Conservation (phyloP, 331 rosid species). For the Rosa hybrid region DNA sequence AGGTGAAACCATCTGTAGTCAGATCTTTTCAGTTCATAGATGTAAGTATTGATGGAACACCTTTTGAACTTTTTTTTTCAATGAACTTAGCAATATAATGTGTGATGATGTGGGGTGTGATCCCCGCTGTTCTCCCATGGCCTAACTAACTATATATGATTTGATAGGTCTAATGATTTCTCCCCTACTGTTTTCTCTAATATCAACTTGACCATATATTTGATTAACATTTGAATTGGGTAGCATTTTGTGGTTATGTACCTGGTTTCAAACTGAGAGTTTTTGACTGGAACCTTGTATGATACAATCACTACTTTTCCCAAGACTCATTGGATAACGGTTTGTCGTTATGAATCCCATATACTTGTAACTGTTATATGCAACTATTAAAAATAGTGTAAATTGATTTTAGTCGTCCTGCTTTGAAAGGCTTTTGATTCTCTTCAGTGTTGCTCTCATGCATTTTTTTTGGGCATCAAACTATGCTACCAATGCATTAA, state of each 20-base stretch:
- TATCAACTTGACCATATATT: neutral
- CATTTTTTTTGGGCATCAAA: neutral
- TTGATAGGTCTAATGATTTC: neutral
- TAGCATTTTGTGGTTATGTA: slow-evolving; percentile 8
- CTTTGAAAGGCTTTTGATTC: neutral
- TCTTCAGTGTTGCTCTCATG: neutral
- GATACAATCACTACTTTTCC: neutral
- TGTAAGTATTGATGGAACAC: slow-evolving; percentile 50
- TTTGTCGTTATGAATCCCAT: neutral
- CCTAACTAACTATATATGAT: neutral
- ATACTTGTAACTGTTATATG: neutral
- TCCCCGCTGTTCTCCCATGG: neutral
- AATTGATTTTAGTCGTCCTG: neutral
- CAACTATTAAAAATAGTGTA: neutral
- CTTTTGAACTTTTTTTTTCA: neutral
- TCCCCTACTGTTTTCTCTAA: slow-evolving; percentile 3
- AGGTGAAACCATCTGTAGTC: slow-evolving; percentile 40
- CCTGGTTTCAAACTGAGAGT: slow-evolving; percentile 5
- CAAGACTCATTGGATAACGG: neutral
- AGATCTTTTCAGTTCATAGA: slow-evolving; percentile 52
- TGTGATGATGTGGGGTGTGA: neutral
- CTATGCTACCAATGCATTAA: neutral
- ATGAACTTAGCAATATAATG: slow-evolving; percentile 11
- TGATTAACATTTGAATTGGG: neutral
- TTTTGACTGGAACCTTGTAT: neutral